These are phyloP conservation scores for Tothia fuscella DNA, from an alignment of 2,329 filamentous ascomycete genomes.

Conservation along the genomic window DNA sequence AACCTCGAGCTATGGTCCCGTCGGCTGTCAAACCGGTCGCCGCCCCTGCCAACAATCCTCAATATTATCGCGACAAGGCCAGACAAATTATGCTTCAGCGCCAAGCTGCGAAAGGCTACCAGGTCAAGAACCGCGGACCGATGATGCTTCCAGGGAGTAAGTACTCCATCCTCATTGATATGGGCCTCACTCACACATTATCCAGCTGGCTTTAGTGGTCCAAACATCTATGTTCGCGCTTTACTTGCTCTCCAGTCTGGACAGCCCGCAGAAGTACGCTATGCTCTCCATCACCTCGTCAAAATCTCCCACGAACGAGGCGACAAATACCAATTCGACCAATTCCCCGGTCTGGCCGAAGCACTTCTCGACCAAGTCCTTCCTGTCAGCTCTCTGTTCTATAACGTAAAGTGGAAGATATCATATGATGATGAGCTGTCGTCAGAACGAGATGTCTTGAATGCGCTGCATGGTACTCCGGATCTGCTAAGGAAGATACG, in stretches of 20 bases:
- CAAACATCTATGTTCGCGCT: slow-evolving; percentile 85
- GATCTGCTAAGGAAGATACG: slow-evolving; percentile 63
- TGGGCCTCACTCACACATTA: slow-evolving; percentile 5
- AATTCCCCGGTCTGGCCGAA: slow-evolving; percentile 79
- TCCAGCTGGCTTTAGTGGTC: slow-evolving; percentile 52
- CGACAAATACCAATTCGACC: slow-evolving; percentile 91
- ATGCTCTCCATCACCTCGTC: slow-evolving; percentile 82
- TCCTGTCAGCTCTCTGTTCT: slow-evolving; percentile 66
- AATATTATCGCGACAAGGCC: slow-evolving; percentile 49
- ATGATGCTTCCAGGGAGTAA: slow-evolving; percentile 50
- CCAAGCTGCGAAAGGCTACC: slow-evolving; percentile 29
- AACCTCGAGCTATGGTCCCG: slow-evolving; percentile 50
- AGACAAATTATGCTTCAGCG: slow-evolving; percentile 31
- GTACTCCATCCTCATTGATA: too few relatives aligned
- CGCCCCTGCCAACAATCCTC: slow-evolving; percentile 63
- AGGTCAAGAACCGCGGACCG: slow-evolving; percentile 24
- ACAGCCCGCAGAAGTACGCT: slow-evolving; percentile 73
- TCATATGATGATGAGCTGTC: slow-evolving; percentile 41
- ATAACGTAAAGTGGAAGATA: slow-evolving; percentile 70
- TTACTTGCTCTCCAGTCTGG: slow-evolving; percentile 72
- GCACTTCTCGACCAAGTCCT: slow-evolving; percentile 76
- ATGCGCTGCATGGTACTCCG: slow-evolving; percentile 54
- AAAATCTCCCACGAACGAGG: slow-evolving; percentile 92
- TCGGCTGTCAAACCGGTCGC: slow-evolving; percentile 60
- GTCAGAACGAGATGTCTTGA: slow-evolving; percentile 44